Base-by-base conservation (phyloP, 306 rosid species). In the Quercus glauca region DNA sequence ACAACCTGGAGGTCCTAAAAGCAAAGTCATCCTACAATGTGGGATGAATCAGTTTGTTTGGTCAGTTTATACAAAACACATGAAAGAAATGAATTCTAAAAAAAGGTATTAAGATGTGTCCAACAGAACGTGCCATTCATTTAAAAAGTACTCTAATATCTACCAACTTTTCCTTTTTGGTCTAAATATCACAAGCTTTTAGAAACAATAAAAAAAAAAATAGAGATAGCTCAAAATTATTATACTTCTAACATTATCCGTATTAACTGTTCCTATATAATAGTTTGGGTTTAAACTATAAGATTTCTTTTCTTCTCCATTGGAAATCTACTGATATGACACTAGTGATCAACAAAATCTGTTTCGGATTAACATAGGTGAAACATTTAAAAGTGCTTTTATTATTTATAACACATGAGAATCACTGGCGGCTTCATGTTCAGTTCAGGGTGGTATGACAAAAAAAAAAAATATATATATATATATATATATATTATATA, bases 1-100 rank as follows among this genome's bases (percentile, higher is more conserved):
- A 3, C 97, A 84, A 41, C 96, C 92, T 13, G 98, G 98, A 72
- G 98, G 97, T 52, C 98, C 98, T 37, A 94, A 85, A 5, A 94
- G 88, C 87, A 94, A 83, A 75, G 96, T 93, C 97, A 93, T 90
- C 97, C 98, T 93, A 79, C 67, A n/a, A 72, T 41, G 3, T 41
- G 83, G 6, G 73, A 5, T 68, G 49, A 67, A 63, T 63, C 13
- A 10, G 55, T 23, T 20, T 12, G 13, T 17, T 78, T 70, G 53
- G 52, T 11, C 41, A 20, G 41, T 70, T 43, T 33, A 73, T 8
- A 13, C 35, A 60, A 29, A 58, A 75, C 91, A 83, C 86, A 52
- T 83, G 89, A 86, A 84, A 87, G 3, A 69, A 45, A 45, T 84
- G 85, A 84, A 80, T 73, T 74, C 57, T 23, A 0, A 33, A 67